phyloP scores from a whole-genome alignment of 2,329 filamentous ascomycete species.

The Colletotrichum endophyticum region DNA sequence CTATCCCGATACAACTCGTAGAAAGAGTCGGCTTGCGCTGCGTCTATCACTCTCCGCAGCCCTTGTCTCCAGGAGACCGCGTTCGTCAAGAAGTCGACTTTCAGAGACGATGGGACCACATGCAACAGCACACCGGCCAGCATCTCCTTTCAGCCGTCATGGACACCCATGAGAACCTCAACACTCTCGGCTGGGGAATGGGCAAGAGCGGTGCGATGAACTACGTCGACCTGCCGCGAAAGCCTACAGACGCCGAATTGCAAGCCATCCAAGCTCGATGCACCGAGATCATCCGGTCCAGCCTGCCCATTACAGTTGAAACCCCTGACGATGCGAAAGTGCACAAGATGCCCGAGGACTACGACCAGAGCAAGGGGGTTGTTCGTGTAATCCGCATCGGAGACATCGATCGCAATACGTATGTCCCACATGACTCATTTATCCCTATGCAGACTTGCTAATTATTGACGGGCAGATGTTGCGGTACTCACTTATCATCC shows the following conservation, averaged over 20 bases:
- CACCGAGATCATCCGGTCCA: constrained; percentile 28
- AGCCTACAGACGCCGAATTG: constrained; percentile 27
- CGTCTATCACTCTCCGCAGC: constrained; percentile 24
- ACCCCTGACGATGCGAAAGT: constrained; percentile 27
- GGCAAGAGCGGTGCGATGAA: constrained; percentile 30
- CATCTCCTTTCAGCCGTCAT: constrained; percentile 35
- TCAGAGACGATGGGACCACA: constrained; percentile 34
- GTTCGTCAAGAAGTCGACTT: constrained; percentile 32
- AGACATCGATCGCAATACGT: constrained; percentile 33
- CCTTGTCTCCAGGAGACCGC: constrained; percentile 20
- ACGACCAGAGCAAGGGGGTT: constrained; percentile 32
- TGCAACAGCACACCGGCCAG: constrained; percentile 37
- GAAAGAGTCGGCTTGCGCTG: constrained; percentile 32
- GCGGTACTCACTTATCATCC: constrained; percentile 33
- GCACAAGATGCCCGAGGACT: constrained; percentile 30
- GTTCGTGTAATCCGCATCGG: constrained; percentile 33
- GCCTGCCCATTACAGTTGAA: constrained; percentile 26
- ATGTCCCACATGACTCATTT: neutral
- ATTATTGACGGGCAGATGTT: constrained; percentile 24
- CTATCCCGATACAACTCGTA: constrained; percentile 27
- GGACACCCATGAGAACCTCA: constrained; percentile 26
- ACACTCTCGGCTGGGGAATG: constrained; percentile 35
- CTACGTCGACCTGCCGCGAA: constrained; percentile 33
- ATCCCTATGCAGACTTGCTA: no score
- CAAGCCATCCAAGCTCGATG: constrained; percentile 29